These are phyloP conservation scores for Boeremia lycopersici DNA, from an alignment of 2,329 filamentous ascomycete species.

Conservation along the genomic window DNA sequence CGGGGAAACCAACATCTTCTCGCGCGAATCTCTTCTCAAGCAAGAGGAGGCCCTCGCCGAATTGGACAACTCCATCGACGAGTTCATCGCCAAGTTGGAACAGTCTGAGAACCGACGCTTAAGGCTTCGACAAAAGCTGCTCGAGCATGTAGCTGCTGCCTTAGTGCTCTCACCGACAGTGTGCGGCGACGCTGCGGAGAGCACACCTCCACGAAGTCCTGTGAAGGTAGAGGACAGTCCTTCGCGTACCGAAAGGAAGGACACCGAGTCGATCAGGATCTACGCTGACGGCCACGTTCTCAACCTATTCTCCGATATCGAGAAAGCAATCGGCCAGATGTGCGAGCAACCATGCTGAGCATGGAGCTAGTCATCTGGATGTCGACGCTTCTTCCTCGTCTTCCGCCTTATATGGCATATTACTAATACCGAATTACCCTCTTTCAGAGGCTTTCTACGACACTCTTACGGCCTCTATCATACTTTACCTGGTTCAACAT, in stretches of 20 bases:
- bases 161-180: conserved; percentile 44
- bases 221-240: conserved; percentile 45
- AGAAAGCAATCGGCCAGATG: conserved; percentile 51
- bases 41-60: conserved; percentile 81
- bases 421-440: conserved; percentile 26
- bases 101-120: conserved; percentile 78
- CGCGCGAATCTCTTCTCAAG: conserved; percentile 74
- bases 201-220: conserved; percentile 48
- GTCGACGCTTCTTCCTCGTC: conserved; percentile 9
- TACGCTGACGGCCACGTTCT: conserved; percentile 52
- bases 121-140: conserved; percentile 76
- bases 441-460: conserved; percentile 17
- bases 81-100: conserved; percentile 81
- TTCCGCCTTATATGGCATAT: conserved; percentile 19
- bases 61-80: conserved; percentile 77
- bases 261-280: conserved; percentile 52
- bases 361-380: conserved; percentile 13
- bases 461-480: conserved; percentile 33
- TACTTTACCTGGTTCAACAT: not conserved
- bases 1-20: conserved; percentile 72
- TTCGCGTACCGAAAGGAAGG: conserved; percentile 40
- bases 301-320: conserved; percentile 50
- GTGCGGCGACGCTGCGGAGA: conserved; percentile 36
- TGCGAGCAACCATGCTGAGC: conserved; percentile 48
- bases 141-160: conserved; percentile 80